Evolutionary conservation across 306 rosid species (phyloP).

Genomic region (Cicer judaicum): DNA sequence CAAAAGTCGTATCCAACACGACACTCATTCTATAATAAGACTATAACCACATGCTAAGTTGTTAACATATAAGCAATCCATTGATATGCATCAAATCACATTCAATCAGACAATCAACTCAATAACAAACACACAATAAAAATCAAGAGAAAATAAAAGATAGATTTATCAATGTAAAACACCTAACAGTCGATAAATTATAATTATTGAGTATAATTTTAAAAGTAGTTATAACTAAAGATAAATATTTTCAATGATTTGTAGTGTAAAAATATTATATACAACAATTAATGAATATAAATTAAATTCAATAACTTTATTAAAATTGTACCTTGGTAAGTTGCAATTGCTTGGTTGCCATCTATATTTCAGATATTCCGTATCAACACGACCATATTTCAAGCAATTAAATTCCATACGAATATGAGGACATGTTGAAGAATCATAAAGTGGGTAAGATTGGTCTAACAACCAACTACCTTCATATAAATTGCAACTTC

Average conservation of each 20-base stretch:
- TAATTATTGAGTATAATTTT: too few species aligned
- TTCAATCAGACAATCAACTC: background rate
- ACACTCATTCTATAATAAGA: background rate
- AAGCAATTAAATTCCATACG: constrained; percentile 61
- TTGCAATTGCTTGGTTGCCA: constrained; percentile 70
- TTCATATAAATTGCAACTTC: constrained; percentile 52
- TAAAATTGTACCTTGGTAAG: constrained; percentile 59
- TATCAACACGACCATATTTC: constrained; percentile 62
- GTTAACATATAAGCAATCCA: background rate
- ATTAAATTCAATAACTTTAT: background rate
- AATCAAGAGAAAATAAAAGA: too few species aligned
- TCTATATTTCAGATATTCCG: constrained; percentile 56
- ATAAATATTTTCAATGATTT: too few species aligned
- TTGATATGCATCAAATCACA: background rate
- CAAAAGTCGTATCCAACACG: constrained; percentile 2
- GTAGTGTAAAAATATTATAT: too few species aligned
- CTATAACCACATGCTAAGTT: background rate
- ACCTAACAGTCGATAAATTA: too few species aligned
- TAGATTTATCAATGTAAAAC: too few species aligned
- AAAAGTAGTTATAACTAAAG: too few species aligned
- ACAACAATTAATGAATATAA: too few species aligned
- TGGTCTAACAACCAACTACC: constrained; percentile 67
- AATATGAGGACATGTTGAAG: constrained; percentile 57
- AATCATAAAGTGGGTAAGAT: constrained; percentile 65
- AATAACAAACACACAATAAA: background rate